phyloP scores from a whole-genome alignment of 768 basidiomycete genomes.

The Sporobolomyces pararoseus region DNA sequence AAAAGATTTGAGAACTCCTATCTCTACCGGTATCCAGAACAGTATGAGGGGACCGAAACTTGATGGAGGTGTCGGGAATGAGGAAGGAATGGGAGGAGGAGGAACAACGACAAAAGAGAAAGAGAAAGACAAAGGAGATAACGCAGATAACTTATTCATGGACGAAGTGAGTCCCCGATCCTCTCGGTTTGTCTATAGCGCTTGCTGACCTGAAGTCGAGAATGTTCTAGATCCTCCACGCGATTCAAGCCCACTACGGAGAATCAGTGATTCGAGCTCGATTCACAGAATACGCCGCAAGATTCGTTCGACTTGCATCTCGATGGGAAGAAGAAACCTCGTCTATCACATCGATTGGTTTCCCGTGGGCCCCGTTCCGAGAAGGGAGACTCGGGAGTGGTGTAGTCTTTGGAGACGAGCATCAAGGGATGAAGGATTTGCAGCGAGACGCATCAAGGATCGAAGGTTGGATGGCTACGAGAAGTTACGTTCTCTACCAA shows the following conservation, averaged over 20 bases:
- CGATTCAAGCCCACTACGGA: slow-evolving; percentile 87
- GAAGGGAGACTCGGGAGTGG: slow-evolving; percentile 66
- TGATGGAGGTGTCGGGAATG: slow-evolving; percentile 1
- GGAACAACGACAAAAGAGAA: too few relatives aligned
- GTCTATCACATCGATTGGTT: slow-evolving; percentile 73
- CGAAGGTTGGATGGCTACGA: slow-evolving; percentile 86
- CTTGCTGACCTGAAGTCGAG: neutral
- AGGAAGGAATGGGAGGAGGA: slow-evolving; percentile 27
- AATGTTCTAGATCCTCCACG: slow-evolving; percentile 65
- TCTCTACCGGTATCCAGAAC: neutral
- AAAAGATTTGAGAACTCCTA: slow-evolving; percentile 65
- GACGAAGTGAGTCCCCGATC: slow-evolving; percentile 67
- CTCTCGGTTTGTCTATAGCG: neutral
- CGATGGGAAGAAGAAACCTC: slow-evolving; percentile 79
- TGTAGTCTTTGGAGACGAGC: slow-evolving; percentile 71
- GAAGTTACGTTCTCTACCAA: slow-evolving; percentile 69
- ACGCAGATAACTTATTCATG: slow-evolving; percentile 78
- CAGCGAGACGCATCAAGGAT: slow-evolving; percentile 73
- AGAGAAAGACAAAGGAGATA: slow-evolving; percentile 46
- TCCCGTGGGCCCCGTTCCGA: slow-evolving; percentile 56
- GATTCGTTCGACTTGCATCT: slow-evolving; percentile 84
- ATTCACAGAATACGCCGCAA: slow-evolving; percentile 79
- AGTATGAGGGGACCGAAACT: neutral
- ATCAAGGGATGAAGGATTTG: slow-evolving; percentile 62
- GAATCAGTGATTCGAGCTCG: slow-evolving; percentile 81